Conservation (phyloP, 345 rosid genomes). For the Eucalyptus grandis region DNA sequence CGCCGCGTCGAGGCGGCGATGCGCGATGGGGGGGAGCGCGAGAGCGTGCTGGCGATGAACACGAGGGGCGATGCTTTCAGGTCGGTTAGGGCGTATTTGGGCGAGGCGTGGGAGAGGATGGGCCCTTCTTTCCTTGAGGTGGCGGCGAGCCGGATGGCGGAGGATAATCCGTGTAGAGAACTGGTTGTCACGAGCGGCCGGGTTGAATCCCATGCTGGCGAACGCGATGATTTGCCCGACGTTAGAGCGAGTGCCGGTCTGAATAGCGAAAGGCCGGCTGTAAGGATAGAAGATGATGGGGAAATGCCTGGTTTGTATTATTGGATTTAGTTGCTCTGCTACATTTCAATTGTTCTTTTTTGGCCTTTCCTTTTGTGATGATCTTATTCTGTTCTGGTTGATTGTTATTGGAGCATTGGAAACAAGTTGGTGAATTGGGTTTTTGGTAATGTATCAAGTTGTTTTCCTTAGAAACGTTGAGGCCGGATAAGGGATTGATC, state of each 20-base stretch:
- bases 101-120: neutral
- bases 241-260: neutral
- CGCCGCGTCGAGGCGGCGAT: conserved; percentile 34
- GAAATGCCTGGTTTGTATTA: neutral
- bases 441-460: neutral
- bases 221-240: neutral
- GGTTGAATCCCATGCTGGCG: fast-evolving
- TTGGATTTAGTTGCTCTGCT: neutral
- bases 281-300: neutral
- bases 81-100: conserved; percentile 16
- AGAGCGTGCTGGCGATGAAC: conserved; percentile 12
- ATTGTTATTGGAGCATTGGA: neutral
- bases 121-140: conserved; percentile 26
- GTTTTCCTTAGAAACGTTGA: neutral
- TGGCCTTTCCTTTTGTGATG: neutral
- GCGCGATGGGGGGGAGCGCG: conserved; percentile 10
- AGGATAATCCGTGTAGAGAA: neutral
- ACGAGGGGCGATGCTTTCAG: conserved; percentile 25
- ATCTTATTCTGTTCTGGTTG: neutral
- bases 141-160: neutral
- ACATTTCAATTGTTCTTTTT: neutral
- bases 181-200: neutral
- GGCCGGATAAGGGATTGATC: neutral
- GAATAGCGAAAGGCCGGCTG: neutral
- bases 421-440: neutral